Base-by-base conservation (phyloP, 345 rosid genomes). In the Draba incana region DNA sequence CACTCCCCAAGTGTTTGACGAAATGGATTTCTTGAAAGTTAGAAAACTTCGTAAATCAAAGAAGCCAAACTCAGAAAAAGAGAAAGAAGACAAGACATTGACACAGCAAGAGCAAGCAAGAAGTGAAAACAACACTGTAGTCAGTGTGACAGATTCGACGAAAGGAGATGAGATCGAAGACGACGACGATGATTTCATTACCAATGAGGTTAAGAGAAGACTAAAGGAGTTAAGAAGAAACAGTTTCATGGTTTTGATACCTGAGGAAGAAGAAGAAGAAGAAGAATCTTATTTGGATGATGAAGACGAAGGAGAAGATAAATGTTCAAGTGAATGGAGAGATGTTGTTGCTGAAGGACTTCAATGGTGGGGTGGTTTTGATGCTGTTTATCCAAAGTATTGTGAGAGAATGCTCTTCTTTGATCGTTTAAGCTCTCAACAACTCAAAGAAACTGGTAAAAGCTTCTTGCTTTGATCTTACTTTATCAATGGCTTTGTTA, bases 291-390 rank as follows among this genome's bases (percentile, higher is more conserved):
- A 86, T 3, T 81, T 80, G 14, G 89, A 61, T 6, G 89, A 61
- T 6, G 89, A 73, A 62, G 70, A 63, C 13, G 70, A 41, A 1
- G 85, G 75, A 57, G 88, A 75, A 41, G 99, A 81, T 81, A 86
- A 86, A 13, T 81, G 82, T 70, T 80, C 86, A 12, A 71, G 55
- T 56, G 88, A 86, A 68, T 94, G 98, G 96, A 86, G 92, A 77
- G 99, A 91, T 73, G 87, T 88, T 8, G 99, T 87, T 65, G 96
- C 89, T 15, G 90, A 91, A 73, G 96, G 87, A 44, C 84, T 91
- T 64, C 89, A 83, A 69, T 91, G 95, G 99, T 94, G 99, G 98
- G 89, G 88, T 47, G 98, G 97, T 7, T 89, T 94, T 75, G 96
- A 91, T 84, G 88, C 84, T 75, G 82, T 91, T 12, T 89, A 94